Percentiles rank a stretch among this genome's conserved stretches.
Conservation (phyloP, 345 rosid genomes). For the Ceriops tagal region DNA sequence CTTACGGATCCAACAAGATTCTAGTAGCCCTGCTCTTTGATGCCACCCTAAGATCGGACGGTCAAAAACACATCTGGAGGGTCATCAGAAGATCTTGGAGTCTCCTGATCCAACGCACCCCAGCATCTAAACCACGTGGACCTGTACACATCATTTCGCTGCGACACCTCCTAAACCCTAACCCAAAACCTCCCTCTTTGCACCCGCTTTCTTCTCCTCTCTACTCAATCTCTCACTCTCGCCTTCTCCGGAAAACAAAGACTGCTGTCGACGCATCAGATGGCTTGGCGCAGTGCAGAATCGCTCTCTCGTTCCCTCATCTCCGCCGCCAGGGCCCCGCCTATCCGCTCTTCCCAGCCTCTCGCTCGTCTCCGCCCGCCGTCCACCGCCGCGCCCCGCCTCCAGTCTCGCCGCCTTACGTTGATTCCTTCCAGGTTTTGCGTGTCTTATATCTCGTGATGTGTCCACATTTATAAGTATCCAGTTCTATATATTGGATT, state of each 20-base stretch:
- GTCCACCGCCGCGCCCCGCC: slow-evolving; percentile 49
- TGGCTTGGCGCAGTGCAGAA: slow-evolving; percentile 51
- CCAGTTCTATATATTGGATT: too few species aligned
- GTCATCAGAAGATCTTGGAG: slow-evolving; percentile 39
- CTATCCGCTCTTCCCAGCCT: slow-evolving; percentile 50
- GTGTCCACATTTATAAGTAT: background rate
- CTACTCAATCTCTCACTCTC: background rate
- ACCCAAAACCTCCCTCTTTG: background rate
- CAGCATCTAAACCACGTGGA: background rate
- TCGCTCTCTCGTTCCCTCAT: slow-evolving; percentile 47
- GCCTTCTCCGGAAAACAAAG: background rate
- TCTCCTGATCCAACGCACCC: slow-evolving; percentile 2
- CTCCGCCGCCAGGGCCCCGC: slow-evolving; percentile 54
- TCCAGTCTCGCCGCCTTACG: slow-evolving; percentile 55
- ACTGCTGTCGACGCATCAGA: background rate
- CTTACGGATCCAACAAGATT: too few species aligned
- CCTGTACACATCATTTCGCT: background rate
- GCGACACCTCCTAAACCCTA: slow-evolving; percentile 9
- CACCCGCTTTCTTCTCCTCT: too few species aligned
- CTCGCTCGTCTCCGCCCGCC: slow-evolving; percentile 70
- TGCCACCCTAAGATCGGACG: background rate
- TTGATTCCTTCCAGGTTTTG: slow-evolving; percentile 58
- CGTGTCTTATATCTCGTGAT: background rate
- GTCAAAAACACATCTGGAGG: background rate
- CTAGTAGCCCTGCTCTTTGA: too few species aligned